Base-by-base conservation (phyloP, 768 basidiomycete species). In the Lentinula aciculospora region DNA sequence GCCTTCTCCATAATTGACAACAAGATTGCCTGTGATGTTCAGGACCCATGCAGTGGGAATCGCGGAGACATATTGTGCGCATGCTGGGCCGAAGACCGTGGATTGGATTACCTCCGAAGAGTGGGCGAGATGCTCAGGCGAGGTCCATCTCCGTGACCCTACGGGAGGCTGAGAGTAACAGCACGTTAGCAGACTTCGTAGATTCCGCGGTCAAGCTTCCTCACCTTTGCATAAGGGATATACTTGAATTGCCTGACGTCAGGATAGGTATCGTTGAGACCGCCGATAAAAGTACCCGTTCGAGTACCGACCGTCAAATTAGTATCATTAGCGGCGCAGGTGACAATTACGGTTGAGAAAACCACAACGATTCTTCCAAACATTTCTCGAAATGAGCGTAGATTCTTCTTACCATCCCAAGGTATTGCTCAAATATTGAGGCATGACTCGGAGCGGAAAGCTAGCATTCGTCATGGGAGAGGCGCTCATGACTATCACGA, bases 181-280 rank as follows among this genome's bases (percentile, higher is more conserved):
- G 42, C 10, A 2, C n/a, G n/a, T n/a, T 21, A 44, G 21, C 12
- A 19, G 3, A 10, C 8, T 10, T 23, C 12, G n/a, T 12, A 23
- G 0, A 19, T 44, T n/a, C n/a, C n/a, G n/a, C 21, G 21, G 23
- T 23, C 3, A 34, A 1, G 12, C 12, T 4, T 12, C 37, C 36
- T 23, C 19, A 49, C 56, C 45, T 57, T 57, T 27, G 56, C 56
- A 47, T 57, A 57, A 3, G 56, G 56, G 7, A 57, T 32, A 46
- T 57, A 57, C 56, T 57, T 57, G 56, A 57, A 57, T 8, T 57
- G 56, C 28, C 56, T 57, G 46, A 57, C 56, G 31, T 57, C 56
- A 23, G 34, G 56, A 32, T 57, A 57, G 3, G 56, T 57, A 29
- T 57, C 56, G 46, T 57, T 57, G 13, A 49, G 39, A 37, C 46